Evolutionary conservation across 768 basidiomycete species (phyloP).

Genomic region (Russula ochroleuca): DNA sequence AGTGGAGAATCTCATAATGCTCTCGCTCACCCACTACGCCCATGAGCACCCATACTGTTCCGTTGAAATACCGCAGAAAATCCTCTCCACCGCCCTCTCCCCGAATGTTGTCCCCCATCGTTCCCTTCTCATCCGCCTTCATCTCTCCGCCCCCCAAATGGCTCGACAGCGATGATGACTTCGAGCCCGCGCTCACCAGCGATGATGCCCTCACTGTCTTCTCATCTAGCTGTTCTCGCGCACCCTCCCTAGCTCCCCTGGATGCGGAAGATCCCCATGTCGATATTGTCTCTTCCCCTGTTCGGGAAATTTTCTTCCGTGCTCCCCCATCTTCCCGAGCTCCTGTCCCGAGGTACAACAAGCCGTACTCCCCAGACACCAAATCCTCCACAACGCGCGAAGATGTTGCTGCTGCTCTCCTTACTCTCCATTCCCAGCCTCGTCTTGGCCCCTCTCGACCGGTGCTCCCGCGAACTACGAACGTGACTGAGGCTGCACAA

Average conservation of each 20-base stretch:
- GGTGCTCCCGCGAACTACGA: not conserved
- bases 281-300: constrained; percentile 26
- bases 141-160: constrained; percentile 16
- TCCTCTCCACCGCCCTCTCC: constrained; percentile 14
- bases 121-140: constrained; percentile 6
- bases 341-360: constrained; percentile 8
- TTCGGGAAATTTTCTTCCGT: constrained; percentile 21
- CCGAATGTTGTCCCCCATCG: constrained; percentile 14
- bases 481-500: not conserved
- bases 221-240: constrained; percentile 19
- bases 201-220: constrained; percentile 24
- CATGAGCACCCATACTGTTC: constrained; percentile 9
- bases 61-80: constrained; percentile 23
- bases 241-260: constrained; percentile 22
- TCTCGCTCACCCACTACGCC: not conserved
- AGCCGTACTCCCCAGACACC: not conserved
- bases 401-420: constrained; percentile 25
- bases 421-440: constrained; percentile 23
- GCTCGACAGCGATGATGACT: constrained; percentile 25
- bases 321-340: not conserved
- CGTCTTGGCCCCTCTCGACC: constrained; percentile 16
- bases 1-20: not conserved
- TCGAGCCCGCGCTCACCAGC: constrained; percentile 26
- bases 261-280: constrained; percentile 24
- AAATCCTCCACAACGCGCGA: constrained; percentile 18